Evolutionary conservation across 192 early-diverging fungal species (phyloP).

Genomic region (Entomortierella chlamydospora): DNA sequence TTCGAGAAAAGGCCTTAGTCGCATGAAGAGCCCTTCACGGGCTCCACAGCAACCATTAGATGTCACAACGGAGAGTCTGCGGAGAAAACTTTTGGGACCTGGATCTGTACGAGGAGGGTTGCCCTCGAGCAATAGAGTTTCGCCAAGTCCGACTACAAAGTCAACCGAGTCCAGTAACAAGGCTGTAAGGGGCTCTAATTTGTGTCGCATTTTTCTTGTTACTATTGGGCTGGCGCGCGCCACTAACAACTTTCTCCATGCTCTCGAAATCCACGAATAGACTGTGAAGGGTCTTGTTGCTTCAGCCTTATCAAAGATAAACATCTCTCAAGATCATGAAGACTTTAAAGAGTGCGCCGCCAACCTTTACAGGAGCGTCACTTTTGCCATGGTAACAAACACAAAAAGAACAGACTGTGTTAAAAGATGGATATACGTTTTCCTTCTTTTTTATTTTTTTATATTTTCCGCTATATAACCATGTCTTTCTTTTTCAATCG

Average conservation of each 20-base stretch:
- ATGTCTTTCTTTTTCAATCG: background rate
- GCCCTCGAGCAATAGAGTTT: background rate
- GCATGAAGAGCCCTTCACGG: conserved; percentile 33
- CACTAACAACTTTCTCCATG: no score
- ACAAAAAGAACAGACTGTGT: no score
- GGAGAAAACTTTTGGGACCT: conserved; percentile 30
- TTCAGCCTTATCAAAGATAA: conserved; percentile 24
- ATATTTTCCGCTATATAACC: no score
- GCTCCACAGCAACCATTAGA: conserved; percentile 31
- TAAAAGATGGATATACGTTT: background rate
- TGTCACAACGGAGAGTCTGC: conserved; percentile 36
- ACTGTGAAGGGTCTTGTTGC: conserved; percentile 21
- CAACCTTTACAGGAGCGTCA: conserved; percentile 33
- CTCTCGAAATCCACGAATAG: conserved; percentile 4
- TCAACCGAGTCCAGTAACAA: conserved; percentile 39
- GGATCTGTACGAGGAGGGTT: conserved; percentile 20
- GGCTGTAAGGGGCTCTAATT: conserved; percentile 11
- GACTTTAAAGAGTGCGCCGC: conserved; percentile 36
- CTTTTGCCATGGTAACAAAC: conserved; percentile 45
- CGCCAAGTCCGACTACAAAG: conserved; percentile 12
- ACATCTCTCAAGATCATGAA: conserved; percentile 24
- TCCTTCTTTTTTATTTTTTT: background rate
- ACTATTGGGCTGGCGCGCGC: no score
- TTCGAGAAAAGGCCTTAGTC: conserved; percentile 11
- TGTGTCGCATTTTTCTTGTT: background rate